These are phyloP conservation scores for Pythium scleroteichum DNA, from an alignment of 352 stramenopile species.

Conservation along the genomic window DNA sequence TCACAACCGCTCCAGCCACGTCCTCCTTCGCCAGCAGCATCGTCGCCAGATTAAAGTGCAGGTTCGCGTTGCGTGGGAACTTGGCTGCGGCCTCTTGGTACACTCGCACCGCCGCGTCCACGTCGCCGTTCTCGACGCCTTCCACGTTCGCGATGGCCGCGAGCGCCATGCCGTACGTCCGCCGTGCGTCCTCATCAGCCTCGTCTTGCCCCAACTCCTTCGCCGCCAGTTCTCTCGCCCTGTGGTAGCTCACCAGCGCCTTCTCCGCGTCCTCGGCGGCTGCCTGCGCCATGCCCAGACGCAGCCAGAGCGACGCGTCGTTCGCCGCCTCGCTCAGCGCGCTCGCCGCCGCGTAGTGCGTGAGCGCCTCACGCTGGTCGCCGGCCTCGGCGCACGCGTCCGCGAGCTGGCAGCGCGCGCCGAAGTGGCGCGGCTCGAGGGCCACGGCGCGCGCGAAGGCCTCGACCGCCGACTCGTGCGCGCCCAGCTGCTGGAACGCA, in stretches of 20 bases:
- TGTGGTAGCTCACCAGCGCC: slow-evolving; percentile 38
- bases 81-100: slow-evolving; percentile 40
- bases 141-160: slow-evolving; percentile 46
- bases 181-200: slow-evolving; percentile 14
- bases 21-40: slow-evolving; percentile 58
- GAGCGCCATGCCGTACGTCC: slow-evolving; percentile 54
- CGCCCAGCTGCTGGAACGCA: slow-evolving; percentile 64
- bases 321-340: slow-evolving; percentile 28
- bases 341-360: slow-evolving; percentile 42
- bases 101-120: slow-evolving; percentile 37
- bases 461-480: slow-evolving; percentile 45
- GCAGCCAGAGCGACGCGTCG: slow-evolving; percentile 62
- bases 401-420: slow-evolving; percentile 48
- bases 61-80: slow-evolving; percentile 49
- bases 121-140: slow-evolving; percentile 31
- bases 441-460: slow-evolving; percentile 45
- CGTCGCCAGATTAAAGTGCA: slow-evolving; percentile 71
- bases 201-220: slow-evolving; percentile 2
- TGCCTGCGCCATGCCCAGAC: slow-evolving; percentile 40
- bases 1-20: slow-evolving; percentile 24
- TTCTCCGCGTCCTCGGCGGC: slow-evolving; percentile 33
- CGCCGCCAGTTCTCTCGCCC: slow-evolving; percentile 27
- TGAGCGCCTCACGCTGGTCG: slow-evolving; percentile 36
- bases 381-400: slow-evolving; percentile 41
- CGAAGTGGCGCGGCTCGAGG: slow-evolving; percentile 44